Evolutionary conservation across 2,329 filamentous ascomycete species (phyloP).

Genomic region (Aspergillus tubingensis): DNA sequence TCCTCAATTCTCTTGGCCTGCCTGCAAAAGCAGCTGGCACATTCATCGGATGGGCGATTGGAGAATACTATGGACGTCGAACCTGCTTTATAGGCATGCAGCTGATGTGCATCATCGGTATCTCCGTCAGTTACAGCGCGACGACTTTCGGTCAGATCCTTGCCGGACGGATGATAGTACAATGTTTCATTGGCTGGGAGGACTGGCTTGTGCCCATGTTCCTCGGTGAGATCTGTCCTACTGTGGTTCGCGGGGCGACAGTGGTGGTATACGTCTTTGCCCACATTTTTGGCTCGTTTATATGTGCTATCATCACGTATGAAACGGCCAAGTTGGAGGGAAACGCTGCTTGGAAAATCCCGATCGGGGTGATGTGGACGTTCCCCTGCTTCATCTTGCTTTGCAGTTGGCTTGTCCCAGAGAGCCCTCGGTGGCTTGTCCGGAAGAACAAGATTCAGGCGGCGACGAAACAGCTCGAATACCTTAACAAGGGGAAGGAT

Average conservation of each 20-base stretch:
- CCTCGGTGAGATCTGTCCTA: background rate
- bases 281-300: background rate
- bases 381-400: background rate
- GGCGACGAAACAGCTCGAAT: background rate
- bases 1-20: slow-evolving; percentile 1
- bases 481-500: background rate
- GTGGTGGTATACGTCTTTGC: background rate
- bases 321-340: background rate
- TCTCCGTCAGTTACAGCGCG: background rate
- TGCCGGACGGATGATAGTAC: slow-evolving; percentile 5
- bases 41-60: background rate
- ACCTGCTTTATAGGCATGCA: slow-evolving; percentile 1
- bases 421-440: slow-evolving; percentile 3
- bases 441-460: background rate
- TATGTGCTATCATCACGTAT: background rate
- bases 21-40: background rate
- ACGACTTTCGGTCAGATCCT: slow-evolving; percentile 1
- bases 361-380: slow-evolving; percentile 1
- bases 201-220: slow-evolving; percentile 7
- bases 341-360: background rate
- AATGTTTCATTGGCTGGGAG: slow-evolving; percentile 4
- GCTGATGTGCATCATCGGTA: background rate
- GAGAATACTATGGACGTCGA: slow-evolving; percentile 1
- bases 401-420: background rate
- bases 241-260: background rate